Evolutionary conservation across 371 early-diverging fungal genomes (phyloP).

Genomic region (Mucor piriformis): DNA sequence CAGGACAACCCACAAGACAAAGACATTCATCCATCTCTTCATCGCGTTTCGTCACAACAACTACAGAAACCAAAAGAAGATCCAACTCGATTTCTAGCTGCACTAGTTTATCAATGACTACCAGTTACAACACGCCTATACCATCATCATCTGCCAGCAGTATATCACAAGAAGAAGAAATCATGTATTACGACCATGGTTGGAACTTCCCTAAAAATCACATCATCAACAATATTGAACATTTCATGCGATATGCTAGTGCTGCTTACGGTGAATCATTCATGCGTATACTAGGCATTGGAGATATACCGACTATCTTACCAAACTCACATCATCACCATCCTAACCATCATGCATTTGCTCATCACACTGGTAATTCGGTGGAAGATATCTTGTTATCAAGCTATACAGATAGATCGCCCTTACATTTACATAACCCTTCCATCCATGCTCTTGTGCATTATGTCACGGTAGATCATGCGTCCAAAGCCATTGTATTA

Average conservation of each 20-base stretch:
- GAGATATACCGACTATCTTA: conserved; percentile 52
- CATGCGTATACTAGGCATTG: conserved; percentile 83
- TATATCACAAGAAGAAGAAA: neutral
- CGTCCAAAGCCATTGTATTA: conserved; percentile 76
- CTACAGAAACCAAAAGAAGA: neutral
- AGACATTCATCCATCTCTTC: conserved; percentile 4
- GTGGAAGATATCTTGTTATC: conserved; percentile 72
- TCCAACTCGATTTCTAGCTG: conserved; percentile 14
- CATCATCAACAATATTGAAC: conserved; percentile 70
- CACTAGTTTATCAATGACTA: conserved; percentile 8
- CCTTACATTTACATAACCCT: conserved; percentile 47
- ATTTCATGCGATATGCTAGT: conserved; percentile 80
- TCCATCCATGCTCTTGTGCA: conserved; percentile 80
- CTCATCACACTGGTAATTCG: conserved; percentile 70
- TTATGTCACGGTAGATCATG: conserved; percentile 85
- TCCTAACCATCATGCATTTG: conserved; percentile 75
- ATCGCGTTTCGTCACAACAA: neutral
- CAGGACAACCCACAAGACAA: conserved; percentile 7
- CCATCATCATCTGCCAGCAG: neutral
- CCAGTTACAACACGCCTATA: neutral
- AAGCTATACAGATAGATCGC: conserved; percentile 57
- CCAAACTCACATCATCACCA: conserved; percentile 50
- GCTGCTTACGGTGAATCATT: conserved; percentile 84
- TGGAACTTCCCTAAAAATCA: conserved; percentile 58
- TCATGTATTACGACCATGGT: conserved; percentile 3